Conservation (phyloP, 306 rosid species). For the Ceratonia siliqua region DNA sequence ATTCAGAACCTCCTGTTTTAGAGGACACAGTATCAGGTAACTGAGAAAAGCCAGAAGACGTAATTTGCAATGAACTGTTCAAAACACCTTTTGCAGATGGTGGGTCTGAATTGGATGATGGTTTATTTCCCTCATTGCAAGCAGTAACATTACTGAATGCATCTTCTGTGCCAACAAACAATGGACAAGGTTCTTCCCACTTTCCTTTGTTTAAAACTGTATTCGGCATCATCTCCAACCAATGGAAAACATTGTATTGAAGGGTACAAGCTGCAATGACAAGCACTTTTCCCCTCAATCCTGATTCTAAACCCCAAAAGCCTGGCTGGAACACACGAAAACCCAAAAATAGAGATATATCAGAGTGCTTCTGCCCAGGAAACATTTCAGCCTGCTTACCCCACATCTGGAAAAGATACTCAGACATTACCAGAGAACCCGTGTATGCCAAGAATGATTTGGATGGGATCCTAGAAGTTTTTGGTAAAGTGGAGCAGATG, state of each 20-base stretch:
- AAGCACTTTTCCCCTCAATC: constrained; percentile 93
- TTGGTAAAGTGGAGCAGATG: constrained; percentile 78
- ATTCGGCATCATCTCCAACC: constrained; percentile 84
- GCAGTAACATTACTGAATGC: constrained; percentile 39
- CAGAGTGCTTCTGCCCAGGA: constrained; percentile 82
- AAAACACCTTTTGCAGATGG: constrained; percentile 43
- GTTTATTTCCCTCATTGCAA: constrained; percentile 50
- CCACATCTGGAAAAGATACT: constrained; percentile 98
- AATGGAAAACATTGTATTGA: constrained; percentile 91
- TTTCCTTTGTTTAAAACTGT: constrained; percentile 54
- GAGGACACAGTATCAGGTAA: no score
- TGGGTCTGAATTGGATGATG: constrained; percentile 37
- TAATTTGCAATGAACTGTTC: constrained; percentile 46
- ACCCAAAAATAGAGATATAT: constrained; percentile 75
- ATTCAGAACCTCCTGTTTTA: no score
- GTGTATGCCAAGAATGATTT: constrained; percentile 81
- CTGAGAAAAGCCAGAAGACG: constrained; percentile 50
- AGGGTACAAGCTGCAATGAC: constrained; percentile 95
- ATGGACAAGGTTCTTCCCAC: constrained; percentile 94
- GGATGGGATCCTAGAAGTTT: constrained; percentile 84
- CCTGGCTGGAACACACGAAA: constrained; percentile 63
- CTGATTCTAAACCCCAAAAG: constrained; percentile 93
- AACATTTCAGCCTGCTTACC: constrained; percentile 88
- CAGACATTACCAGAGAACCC: constrained; percentile 76
- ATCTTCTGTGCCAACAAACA: constrained; percentile 79